Evolutionary conservation across 495 filamentous ascomycete genomes (phyloP), one percentile per base, ranked within the genome.

Genomic region (Monascus purpureus): DNA sequence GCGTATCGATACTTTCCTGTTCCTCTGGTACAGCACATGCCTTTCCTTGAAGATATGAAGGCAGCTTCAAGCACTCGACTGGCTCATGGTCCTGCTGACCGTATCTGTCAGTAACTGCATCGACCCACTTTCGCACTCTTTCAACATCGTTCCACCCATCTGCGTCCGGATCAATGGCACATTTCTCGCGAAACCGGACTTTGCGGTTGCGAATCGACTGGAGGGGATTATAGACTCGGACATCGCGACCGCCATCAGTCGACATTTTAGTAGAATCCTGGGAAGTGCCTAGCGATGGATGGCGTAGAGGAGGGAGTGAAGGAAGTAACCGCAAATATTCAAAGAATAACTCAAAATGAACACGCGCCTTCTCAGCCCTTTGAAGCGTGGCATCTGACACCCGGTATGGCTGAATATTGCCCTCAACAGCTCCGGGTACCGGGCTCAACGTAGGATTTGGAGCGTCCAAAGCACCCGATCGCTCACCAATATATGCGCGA

Each of bases 141-240:
- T 66, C 57, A 4, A 79, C 50, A 50, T 93, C 79, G 32, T 70
- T 65, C 70, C 86, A 95, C 1, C 80, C 80, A 31, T 80, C 71
- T n/a, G 65, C 61, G 27, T 80, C 72, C 11, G 75, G 66, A 43
- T 87, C 72, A 22, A 92, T 73, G 0, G 66, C 50, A 35, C 70
- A 73, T 18, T 78, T 65, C 49, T 85, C 80, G 16, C 82, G 66
- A 32, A 77, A 74, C 31, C 87, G 68, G 3, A 87, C 65, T 39
- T 82, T 80, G 14, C 86, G 68, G 43, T 95, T 93, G 13, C 87
- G 73, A 29, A 93, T 77, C 42, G 75, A 77, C 45, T 95, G 87
- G 14, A 95, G 62, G 4, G 85, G 87, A 48, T 95, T 88, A 43
- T 93, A 93, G 1, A 49, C 42, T 29, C 86, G 71, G 16, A 75